Evolutionary conservation across 106 monocot species (phyloP), one percentile per base, ranked within the genome.

Genomic region (Ottelia alismoides): DNA sequence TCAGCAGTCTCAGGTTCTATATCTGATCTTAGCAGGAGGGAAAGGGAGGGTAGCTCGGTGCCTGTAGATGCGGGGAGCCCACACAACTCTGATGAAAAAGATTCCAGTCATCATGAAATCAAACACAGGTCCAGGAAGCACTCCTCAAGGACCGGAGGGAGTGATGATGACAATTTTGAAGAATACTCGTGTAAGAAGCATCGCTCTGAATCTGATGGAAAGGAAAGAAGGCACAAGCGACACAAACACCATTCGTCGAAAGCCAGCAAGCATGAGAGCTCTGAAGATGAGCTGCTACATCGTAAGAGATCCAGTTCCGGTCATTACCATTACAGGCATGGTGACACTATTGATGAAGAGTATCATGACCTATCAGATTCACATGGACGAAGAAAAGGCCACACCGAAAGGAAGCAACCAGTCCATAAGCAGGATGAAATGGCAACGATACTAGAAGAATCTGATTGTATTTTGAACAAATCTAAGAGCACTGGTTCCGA

Each of bases 41-140:
- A 82, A 69, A 72, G 77, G 59, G 92, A 83, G 76, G 76, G 75
- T 45, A 78, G 75, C 58, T 75, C 69, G 24, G 72, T 72, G 26
- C 75, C 72, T 47, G 44, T 56, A 49, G 76, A 68, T 58, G 60
- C 46, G 18, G 72, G 55, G 31, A 40, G n/a, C 25, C 57, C 60
- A n/a, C 25, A 20, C 35, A 66, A 30, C 43, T 20, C 52, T 28
- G 20, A 14, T 3, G 65, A 62, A 16, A 70, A 43, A 20, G 26
- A 51, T 44, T 44, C 47, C 17, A 3, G 17, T 47, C 49, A 53
- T 55, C 22, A 6, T 0, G 26, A 28, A 2, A n/a, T 6, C 32
- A 60, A 66, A 25, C 30, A 62, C 3, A 58, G 47, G 30, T 64
- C 43, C 32, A 60, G 52, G 56, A 70, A 71, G 69, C 69, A 49